Percentiles rank a stretch among this genome's conserved stretches.
Evolutionary conservation across 176 grass and related monocot genomes (phyloP).

Genomic region (Oryza longistaminata): DNA sequence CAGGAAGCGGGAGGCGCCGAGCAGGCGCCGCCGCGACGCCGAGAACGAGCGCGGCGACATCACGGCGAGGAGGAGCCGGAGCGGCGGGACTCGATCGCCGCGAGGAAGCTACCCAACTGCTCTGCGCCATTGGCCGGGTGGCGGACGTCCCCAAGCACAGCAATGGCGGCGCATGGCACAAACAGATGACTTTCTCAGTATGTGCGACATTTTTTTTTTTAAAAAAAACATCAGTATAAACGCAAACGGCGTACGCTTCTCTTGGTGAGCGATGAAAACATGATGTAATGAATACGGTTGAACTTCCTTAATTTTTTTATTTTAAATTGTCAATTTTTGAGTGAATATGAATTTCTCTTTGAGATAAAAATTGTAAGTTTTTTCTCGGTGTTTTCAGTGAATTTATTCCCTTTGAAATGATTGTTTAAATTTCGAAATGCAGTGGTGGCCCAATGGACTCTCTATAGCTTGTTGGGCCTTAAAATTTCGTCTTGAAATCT

Average conservation of each 20-base stretch:
- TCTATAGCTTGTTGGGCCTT: background rate
- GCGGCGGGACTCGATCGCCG: background rate
- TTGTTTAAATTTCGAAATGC: background rate
- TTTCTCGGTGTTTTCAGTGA: background rate
- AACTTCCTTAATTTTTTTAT: too few species aligned
- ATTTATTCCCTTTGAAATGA: background rate
- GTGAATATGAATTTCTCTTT: background rate
- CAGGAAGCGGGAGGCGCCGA: constrained; percentile 5
- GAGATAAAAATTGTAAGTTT: background rate
- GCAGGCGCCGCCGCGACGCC: background rate
- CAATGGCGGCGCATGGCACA: too few species aligned
- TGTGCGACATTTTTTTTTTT: too few species aligned
- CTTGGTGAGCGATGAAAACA: too few species aligned
- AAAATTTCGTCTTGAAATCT: background rate
- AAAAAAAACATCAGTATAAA: too few species aligned
- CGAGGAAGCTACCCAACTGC: constrained; percentile 34
- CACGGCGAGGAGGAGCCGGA: background rate
- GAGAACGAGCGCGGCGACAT: background rate
- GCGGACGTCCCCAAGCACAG: background rate
- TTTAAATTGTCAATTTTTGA: too few species aligned
- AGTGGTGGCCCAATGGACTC: background rate
- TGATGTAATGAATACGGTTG: too few species aligned
- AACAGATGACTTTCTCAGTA: too few species aligned
- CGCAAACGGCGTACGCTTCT: too few species aligned
- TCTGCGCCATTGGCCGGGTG: too few species aligned